These are phyloP conservation scores for Candida morakotiae DNA, from an alignment of 805 yeast species.

Conservation along the genomic window DNA sequence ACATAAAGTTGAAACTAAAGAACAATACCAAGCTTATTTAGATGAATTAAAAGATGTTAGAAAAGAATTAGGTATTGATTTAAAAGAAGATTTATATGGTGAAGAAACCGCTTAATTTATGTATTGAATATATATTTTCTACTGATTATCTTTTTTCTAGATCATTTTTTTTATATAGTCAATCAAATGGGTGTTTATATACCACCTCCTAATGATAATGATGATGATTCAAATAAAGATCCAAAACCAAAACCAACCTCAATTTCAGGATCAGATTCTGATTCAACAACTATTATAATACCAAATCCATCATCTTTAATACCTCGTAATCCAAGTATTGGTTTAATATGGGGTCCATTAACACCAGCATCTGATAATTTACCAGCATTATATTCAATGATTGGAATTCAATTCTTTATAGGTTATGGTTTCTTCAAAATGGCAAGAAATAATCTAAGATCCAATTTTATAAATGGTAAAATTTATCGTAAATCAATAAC, in stretches of 20 bases:
- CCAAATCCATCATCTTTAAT: constrained; percentile 17
- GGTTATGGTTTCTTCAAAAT: constrained; percentile 33
- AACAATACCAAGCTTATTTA: constrained; percentile 93
- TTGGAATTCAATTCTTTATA: constrained; percentile 49
- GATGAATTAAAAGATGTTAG: constrained; percentile 90
- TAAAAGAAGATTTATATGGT: constrained; percentile 79
- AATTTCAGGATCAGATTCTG: constrained; percentile 4
- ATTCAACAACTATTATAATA: constrained; percentile 12
- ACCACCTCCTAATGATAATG: constrained; percentile 29
- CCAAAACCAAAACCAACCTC: not conserved
- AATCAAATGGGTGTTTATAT: constrained; percentile 36
- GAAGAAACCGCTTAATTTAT: constrained; percentile 19
- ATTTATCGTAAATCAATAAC: constrained; percentile 8
- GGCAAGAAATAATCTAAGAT: constrained; percentile 8
- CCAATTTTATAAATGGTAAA: constrained; percentile 7
- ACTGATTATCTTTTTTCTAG: too few species aligned
- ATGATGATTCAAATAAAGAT: constrained; percentile 8
- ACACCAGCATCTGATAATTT: constrained; percentile 69
- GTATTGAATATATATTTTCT: not conserved
- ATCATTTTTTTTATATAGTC: not conserved
- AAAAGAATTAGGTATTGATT: constrained; percentile 87
- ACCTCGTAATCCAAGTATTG: constrained; percentile 49
- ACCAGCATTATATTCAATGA: constrained; percentile 48
- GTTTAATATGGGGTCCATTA: constrained; percentile 67
- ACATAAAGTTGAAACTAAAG: constrained; percentile 91